Base-by-base conservation (phyloP, 2,329 filamentous ascomycete species). In the Aspergillus aculeatus region DNA sequence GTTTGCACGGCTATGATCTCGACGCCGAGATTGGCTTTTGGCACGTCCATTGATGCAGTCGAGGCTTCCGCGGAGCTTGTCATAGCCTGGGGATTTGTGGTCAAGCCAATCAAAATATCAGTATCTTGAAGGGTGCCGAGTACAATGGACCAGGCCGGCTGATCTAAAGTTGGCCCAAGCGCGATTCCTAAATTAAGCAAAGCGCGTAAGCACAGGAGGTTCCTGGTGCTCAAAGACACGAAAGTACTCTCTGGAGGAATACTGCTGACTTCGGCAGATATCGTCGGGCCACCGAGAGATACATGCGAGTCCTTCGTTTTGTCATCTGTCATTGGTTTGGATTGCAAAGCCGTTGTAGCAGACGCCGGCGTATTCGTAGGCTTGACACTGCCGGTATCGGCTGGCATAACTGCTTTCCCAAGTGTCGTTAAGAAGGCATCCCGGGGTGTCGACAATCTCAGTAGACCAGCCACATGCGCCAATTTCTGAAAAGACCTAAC, bases 181-280 rank as follows among this genome's bases (percentile, higher is more conserved):
- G 95, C 95, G 69, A 98, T 99, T 2, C 95, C 95, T 3, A 99
- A 79, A 67, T 99, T 99, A n/a, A 99, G 79, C 16, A 99, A 81
- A 31, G 95, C 95, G 69, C 96, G 83, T 48, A 99, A 80, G 68
- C 95, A 99, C 1, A 98, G 81, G 4, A 99, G 80, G 70, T 99
- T 98, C 7, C 95, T 85, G 2, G 92, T 94, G 65, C 92, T 96
- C 9, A 98, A 81, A 3, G 86, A 84, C 57, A 81, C 79, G 0
- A 75, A 67, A 59, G 59, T 75, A 70, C 29, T 77, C 68, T 74
- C 91, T 11, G 64, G 63, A 10, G 69, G 61, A 2, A 68, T 54
- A 49, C 62, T 64, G 5, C 68, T 51, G 10, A 67, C 60, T 4
- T 77, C 75, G n/a, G 64, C 47, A 23, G 70, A 35, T 35, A 69